These are phyloP conservation scores for Penicillium lividum DNA, from an alignment of 495 filamentous ascomycete genomes.

Conservation along the genomic window DNA sequence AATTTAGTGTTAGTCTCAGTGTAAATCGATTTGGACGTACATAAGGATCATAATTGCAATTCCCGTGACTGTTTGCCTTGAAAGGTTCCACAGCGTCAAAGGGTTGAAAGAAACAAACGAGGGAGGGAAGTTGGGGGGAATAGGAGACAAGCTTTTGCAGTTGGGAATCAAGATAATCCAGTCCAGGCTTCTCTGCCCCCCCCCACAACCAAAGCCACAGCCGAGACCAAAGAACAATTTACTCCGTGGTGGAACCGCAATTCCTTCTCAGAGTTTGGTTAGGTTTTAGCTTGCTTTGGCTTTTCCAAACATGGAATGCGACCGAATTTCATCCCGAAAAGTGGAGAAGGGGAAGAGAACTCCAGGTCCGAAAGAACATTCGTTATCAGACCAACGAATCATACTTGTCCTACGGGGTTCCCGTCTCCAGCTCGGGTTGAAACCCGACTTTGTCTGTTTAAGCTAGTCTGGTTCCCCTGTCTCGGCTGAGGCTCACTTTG, in stretches of 20 bases:
- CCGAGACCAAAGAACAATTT: not conserved
- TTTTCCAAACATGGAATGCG: constrained; percentile 14
- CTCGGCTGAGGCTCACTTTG: too few relatives aligned
- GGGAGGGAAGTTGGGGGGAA: not conserved
- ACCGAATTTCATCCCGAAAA: constrained; percentile 7
- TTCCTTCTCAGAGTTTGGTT: too few relatives aligned
- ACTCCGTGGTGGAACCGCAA: not conserved
- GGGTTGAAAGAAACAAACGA: not conserved
- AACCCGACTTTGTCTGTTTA: too few relatives aligned
- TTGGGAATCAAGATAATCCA: too few relatives aligned
- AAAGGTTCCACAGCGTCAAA: not conserved
- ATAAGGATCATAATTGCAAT: not conserved
- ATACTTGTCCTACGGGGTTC: too few relatives aligned
- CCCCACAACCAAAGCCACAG: not conserved
- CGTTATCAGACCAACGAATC: too few relatives aligned
- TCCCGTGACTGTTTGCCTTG: not conserved
- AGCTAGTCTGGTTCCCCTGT: too few relatives aligned
- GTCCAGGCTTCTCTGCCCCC: not conserved
- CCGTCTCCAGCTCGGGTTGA: too few relatives aligned
- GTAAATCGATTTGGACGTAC: not conserved
- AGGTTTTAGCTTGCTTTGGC: not conserved
- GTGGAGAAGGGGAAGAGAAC: not conserved
- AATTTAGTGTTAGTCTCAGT: not conserved
- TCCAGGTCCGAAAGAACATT: too few relatives aligned
- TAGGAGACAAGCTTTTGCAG: not conserved